Conservation (phyloP, 139 green algal species). For the Prasinococcaceae sp. region DNA sequence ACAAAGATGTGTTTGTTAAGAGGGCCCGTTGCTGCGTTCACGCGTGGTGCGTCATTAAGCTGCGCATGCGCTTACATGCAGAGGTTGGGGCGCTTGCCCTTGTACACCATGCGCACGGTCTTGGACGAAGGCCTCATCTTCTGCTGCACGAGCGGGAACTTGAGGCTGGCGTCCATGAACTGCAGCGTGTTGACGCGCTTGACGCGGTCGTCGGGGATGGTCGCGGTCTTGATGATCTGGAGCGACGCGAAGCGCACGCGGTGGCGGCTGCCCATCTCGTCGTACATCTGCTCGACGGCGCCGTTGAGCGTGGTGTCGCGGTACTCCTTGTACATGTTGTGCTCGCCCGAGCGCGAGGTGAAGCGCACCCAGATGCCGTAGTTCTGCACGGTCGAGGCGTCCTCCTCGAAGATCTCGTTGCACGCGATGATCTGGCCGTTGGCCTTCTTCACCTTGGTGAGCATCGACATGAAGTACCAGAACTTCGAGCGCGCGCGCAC, state of each 20-base stretch:
- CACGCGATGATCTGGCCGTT: slow-evolving; percentile 92
- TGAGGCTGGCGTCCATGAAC: slow-evolving; percentile 72
- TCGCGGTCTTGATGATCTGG: slow-evolving; percentile 95
- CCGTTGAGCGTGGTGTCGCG: slow-evolving; percentile 95
- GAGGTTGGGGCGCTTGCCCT: slow-evolving; percentile 64
- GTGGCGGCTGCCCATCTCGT: slow-evolving; percentile 93
- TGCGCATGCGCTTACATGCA: slow-evolving; percentile 38
- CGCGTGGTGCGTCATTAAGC: too few relatives aligned
- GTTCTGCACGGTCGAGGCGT: slow-evolving; percentile 94
- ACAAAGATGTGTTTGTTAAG: too few relatives aligned
- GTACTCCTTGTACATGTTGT: slow-evolving; percentile 99
- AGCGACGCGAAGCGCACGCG: slow-evolving; percentile 63
- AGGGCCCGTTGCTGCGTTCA: too few relatives aligned
- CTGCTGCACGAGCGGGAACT: slow-evolving; percentile 47
- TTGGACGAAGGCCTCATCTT: slow-evolving; percentile 32
- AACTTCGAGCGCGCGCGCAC: slow-evolving; percentile 94
- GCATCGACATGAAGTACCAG: slow-evolving; percentile 97
- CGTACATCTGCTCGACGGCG: slow-evolving; percentile 86
- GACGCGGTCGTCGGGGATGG: slow-evolving; percentile 51
- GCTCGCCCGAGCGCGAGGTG: slow-evolving; percentile 66
- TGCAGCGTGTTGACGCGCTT: slow-evolving; percentile 82
- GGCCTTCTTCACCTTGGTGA: slow-evolving; percentile 96
- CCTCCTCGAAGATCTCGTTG: slow-evolving; percentile 97
- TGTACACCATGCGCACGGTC: slow-evolving; percentile 66
- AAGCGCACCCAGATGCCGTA: slow-evolving; percentile 98